Evolutionary conservation across 192 early-diverging fungal species (phyloP).

Genomic region (Podila epicladia): DNA sequence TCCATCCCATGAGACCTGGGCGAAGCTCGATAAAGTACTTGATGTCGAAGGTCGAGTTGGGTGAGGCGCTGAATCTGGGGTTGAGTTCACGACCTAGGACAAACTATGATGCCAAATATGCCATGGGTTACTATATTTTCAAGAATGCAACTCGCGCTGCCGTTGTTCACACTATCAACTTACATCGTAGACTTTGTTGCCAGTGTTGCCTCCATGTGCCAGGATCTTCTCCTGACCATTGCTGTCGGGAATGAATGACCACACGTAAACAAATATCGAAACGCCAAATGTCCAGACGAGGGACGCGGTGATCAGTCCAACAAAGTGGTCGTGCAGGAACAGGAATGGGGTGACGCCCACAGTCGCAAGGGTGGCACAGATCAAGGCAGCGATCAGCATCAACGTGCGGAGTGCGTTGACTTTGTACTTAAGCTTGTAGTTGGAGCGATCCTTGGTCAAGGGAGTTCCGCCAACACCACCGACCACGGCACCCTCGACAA

Average conservation of each 20-base stretch:
- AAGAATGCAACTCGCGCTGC: too few species aligned
- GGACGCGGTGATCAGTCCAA: conserved; percentile 77
- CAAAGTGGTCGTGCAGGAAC: conserved; percentile 84
- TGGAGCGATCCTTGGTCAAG: conserved; percentile 71
- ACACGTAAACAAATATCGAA: conserved; percentile 77
- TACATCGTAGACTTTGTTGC: conserved; percentile 88
- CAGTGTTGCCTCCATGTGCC: conserved; percentile 91
- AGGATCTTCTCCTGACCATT: conserved; percentile 63
- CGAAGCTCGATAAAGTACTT: conserved; percentile 96
- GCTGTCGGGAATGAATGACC: conserved; percentile 70
- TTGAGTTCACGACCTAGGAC: conserved; percentile 98
- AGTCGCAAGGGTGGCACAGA: conserved; percentile 48
- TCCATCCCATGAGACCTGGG: conserved; percentile 94
- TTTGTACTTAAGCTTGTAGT: conserved; percentile 80
- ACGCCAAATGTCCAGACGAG: conserved; percentile 70
- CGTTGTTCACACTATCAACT: not conserved
- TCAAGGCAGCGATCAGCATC: conserved; percentile 58
- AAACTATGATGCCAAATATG: conserved; percentile 58
- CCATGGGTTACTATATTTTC: not conserved
- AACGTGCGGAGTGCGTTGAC: conserved; percentile 82
- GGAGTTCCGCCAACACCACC: conserved; percentile 40
- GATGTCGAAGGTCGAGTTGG: conserved; percentile 74
- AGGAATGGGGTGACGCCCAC: conserved; percentile 73
- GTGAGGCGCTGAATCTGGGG: conserved; percentile 74
- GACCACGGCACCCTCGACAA: conserved; percentile 64